These are phyloP conservation scores for Zalaria sp. DNA, from an alignment of 2,329 filamentous ascomycete species.

Conservation along the genomic window DNA sequence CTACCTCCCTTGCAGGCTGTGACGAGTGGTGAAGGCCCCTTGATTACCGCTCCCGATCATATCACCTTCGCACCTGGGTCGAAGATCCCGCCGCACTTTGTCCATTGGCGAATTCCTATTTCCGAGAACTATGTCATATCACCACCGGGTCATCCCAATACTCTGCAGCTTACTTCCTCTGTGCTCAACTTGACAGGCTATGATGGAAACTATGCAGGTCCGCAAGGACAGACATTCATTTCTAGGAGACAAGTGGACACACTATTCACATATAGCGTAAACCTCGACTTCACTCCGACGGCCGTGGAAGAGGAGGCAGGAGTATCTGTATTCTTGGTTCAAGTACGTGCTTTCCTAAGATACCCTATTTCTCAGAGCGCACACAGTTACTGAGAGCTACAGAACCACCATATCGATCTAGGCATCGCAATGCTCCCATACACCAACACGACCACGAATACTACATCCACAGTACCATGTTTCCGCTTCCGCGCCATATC, in stretches of 20 bases:
- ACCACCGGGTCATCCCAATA: constrained; percentile 25
- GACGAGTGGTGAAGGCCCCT: constrained; percentile 27
- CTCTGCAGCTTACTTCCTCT: constrained; percentile 34
- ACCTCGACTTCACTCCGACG: constrained; percentile 29
- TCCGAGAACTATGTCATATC: constrained; percentile 31
- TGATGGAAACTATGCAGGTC: constrained; percentile 33
- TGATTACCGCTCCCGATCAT: constrained; percentile 27
- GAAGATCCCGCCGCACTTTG: constrained; percentile 38
- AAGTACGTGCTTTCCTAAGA: constrained; percentile 1
- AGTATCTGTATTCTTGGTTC: constrained; percentile 35
- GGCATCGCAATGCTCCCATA: constrained; percentile 11
- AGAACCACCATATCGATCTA: constrained; percentile 40
- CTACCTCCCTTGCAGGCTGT: constrained; percentile 21
- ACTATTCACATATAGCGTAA: constrained; percentile 36
- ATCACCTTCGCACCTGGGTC: constrained; percentile 32
- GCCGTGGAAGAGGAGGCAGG: constrained; percentile 35
- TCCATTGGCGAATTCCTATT: constrained; percentile 40
- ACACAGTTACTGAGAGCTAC: constrained; percentile 10
- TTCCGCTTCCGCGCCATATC: constrained; percentile 33
- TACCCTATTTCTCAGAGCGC: constrained; percentile 8
- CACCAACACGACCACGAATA: constrained; percentile 2
- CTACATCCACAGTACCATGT: constrained; percentile 15
- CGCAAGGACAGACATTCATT: constrained; percentile 37
- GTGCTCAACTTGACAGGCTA: constrained; percentile 39
- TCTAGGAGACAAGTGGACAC: constrained; percentile 41